phyloP scores from a whole-genome alignment of 2,329 filamentous ascomycete genomes.

The Colletotrichum lini region DNA sequence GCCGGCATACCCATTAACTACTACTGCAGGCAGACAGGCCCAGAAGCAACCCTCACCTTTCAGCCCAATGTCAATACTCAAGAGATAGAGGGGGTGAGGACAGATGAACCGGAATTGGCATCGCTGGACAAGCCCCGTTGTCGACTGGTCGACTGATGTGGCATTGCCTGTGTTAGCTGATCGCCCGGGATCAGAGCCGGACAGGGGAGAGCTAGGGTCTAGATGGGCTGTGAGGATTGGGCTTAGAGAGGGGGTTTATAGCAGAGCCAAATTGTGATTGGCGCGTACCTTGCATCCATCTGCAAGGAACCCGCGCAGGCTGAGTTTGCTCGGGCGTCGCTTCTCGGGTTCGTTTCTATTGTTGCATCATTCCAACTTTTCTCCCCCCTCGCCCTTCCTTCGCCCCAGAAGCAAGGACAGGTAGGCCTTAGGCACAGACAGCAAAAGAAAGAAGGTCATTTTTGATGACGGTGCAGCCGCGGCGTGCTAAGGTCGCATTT shows the following conservation, averaged over 20 bases:
- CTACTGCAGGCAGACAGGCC: conserved; percentile 36
- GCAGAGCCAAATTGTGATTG: conserved; percentile 33
- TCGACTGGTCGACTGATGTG: conserved; percentile 23
- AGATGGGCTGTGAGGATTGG: conserved; percentile 34
- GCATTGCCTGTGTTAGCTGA: conserved; percentile 39
- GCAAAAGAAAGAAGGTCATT: neutral
- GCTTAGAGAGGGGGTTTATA: conserved; percentile 13
- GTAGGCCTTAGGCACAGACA: neutral
- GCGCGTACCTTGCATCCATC: conserved; percentile 38
- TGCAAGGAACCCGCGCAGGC: conserved; percentile 38
- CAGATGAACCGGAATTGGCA: neutral
- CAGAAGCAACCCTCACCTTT: conserved; percentile 1
- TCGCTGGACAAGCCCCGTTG: conserved; percentile 1
- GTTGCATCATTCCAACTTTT: neutral
- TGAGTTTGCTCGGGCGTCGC: conserved; percentile 22
- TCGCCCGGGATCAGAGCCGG: conserved; percentile 44
- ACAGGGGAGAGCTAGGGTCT: conserved; percentile 11
- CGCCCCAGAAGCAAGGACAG: neutral
- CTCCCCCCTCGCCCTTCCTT: neutral
- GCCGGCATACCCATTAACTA: conserved; percentile 31
- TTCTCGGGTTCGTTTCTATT: conserved; percentile 12
- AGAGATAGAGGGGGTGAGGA: neutral
- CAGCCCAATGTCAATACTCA: neutral
- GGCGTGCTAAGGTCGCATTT: conserved; percentile 20
- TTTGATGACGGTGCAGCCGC: neutral